A percentile compares a stretch with the other conserved stretches of the same genome.
Evolutionary conservation across 2,329 filamentous ascomycete genomes (phyloP).

Genomic region (Corniculantispora saksenae): DNA sequence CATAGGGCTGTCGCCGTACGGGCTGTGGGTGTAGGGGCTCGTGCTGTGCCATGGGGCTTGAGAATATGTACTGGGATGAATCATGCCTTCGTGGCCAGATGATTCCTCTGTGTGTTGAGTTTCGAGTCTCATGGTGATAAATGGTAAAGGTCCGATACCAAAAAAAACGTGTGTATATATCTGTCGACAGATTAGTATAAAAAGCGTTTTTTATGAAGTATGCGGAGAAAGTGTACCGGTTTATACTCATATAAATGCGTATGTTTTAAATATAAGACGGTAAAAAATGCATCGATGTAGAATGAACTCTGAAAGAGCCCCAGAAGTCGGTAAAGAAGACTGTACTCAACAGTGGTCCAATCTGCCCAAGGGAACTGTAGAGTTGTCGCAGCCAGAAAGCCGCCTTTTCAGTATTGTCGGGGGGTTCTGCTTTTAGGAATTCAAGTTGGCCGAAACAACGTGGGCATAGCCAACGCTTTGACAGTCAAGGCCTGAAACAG

Average conservation of each 20-base stretch:
- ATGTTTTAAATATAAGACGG: not conserved
- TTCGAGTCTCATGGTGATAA: slow-evolving; percentile 34
- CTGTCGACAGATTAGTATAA: not conserved
- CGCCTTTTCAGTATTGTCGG: not conserved
- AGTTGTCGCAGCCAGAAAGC: not conserved
- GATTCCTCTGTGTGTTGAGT: slow-evolving; percentile 33
- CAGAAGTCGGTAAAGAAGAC: not conserved
- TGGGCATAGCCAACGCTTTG: slow-evolving; percentile 6
- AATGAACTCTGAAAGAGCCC: too few relatives aligned
- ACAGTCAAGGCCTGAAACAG: not conserved
- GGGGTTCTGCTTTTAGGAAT: not conserved
- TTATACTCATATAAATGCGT: not conserved
- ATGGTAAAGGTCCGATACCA: not conserved
- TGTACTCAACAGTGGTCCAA: not conserved
- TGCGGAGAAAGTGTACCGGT: too few relatives aligned
- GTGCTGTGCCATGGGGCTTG: slow-evolving; percentile 58
- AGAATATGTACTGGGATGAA: not conserved
- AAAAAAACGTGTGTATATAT: not conserved
- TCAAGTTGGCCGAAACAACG: not conserved
- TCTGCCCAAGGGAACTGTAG: not conserved
- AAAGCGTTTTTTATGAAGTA: not conserved
- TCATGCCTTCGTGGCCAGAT: slow-evolving; percentile 31
- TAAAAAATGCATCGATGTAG: not conserved
- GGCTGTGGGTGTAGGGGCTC: slow-evolving; percentile 64
- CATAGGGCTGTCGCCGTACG: slow-evolving; percentile 52